Evolutionary conservation across 164 flowering plant species (phyloP).

Genomic region (Annona cherimola): DNA sequence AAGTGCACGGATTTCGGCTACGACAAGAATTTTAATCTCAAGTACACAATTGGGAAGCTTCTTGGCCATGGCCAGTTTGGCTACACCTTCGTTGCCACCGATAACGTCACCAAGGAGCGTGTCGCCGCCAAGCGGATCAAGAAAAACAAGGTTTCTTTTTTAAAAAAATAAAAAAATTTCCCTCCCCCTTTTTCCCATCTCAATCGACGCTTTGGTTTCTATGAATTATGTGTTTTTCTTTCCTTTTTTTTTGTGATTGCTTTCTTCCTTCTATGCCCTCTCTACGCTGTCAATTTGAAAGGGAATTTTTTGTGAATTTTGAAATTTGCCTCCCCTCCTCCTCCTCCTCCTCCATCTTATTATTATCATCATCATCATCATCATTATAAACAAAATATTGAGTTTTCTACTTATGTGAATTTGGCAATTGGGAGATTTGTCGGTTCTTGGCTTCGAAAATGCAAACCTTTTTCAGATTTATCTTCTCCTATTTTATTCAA

Average conservation of each 20-base stretch:
- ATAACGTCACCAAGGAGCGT: conserved; percentile 72
- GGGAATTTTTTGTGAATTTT: conserved; percentile 2
- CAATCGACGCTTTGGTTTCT: too few relatives aligned
- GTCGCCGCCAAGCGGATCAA: conserved; percentile 93
- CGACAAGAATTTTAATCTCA: conserved; percentile 57
- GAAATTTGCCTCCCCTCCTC: neutral
- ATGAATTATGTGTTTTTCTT: neutral
- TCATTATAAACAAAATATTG: too few relatives aligned
- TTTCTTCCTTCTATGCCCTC: neutral
- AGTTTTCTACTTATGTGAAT: too few relatives aligned
- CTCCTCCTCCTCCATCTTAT: neutral
- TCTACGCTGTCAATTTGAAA: neutral
- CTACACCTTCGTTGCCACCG: conserved; percentile 81
- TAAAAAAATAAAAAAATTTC: too few relatives aligned
- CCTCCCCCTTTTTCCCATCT: too few relatives aligned
- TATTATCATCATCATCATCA: too few relatives aligned
- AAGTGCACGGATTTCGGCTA: conserved; percentile 91
- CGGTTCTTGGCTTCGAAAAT: too few relatives aligned
- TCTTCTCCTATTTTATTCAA: too few relatives aligned
- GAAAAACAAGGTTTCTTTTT: conserved; percentile 66
- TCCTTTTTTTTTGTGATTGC: neutral
- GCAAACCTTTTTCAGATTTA: too few relatives aligned
- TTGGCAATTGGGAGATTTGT: too few relatives aligned
- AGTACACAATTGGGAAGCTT: conserved; percentile 72
- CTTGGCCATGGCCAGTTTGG: conserved; percentile 96